Evolutionary conservation across 1,284 basidiomycete species (phyloP), one percentile per base, ranked within the genome.

Genomic region (Athelia psychrophila): DNA sequence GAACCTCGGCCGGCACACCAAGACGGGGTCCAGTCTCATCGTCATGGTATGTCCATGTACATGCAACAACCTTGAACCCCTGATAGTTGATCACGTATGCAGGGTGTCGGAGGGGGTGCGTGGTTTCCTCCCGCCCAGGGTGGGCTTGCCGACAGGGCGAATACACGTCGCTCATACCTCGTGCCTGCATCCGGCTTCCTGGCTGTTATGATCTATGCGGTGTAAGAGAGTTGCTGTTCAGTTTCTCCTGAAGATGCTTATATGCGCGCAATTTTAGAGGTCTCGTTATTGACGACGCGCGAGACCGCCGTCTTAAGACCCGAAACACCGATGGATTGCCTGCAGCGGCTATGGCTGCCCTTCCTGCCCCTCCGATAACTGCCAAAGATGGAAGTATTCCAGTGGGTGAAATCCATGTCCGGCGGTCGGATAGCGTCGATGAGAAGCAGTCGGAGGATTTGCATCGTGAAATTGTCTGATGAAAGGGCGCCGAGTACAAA

Each of bases 71-170:
- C n/a, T n/a, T n/a, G n/a, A n/a, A n/a, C n/a, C n/a, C n/a, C n/a
- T n/a, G n/a, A n/a, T n/a, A n/a, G n/a, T 22, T 35, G 48, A 35
- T 18, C 12, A 38, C 27, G n/a, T 47, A 15, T 35, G 6, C 36
- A 23, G 76, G 86, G 84, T 56, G 84, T 89, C 38, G 83, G 81
- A 52, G 87, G 88, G 49, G 88, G 88, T 51, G 88, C 88, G 19
- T 87, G 85, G 78, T 88, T 83, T 67, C 88, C 89, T 1, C 75
- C 84, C 1, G 81, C 86, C 12, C 87, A 91, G 60, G 88, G 79
- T 24, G 77, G 79, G 9, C 71, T 91, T 49, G 85, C 85, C 12
- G 85, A 91, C 62, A 61, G 61, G 57, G 61, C 71, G 54, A 77
- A 71, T 58, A 79, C 78, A 49, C 66, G 74, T 45, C 70, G 70